A percentile compares a stretch with the other conserved stretches of the same genome.
phyloP scores from a whole-genome alignment of 1,139 yeast species.

The Arxiozyma heterogenica region DNA sequence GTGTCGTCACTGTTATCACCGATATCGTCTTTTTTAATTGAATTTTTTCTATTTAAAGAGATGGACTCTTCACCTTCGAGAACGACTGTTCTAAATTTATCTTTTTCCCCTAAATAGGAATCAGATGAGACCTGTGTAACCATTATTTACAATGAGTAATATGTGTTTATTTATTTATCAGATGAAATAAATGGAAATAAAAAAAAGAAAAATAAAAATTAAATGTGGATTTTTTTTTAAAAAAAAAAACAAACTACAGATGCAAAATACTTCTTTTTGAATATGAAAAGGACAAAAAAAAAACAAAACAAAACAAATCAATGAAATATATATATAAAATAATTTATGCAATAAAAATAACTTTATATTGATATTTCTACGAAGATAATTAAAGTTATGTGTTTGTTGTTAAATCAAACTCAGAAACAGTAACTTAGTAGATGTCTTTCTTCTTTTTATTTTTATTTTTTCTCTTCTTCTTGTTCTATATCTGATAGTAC shows the following conservation, averaged over 20 bases:
- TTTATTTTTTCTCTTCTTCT: no score
- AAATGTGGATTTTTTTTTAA: neutral
- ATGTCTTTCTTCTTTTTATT: no score
- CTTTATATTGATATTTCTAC: neutral
- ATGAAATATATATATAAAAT: no score
- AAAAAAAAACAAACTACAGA: neutral
- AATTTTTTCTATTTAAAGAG: neutral
- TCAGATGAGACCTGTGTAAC: neutral
- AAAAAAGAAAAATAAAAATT: no score
- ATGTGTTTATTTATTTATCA: neutral
- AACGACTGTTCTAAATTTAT: constrained; percentile 3
- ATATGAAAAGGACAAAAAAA: neutral
- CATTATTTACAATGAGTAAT: neutral
- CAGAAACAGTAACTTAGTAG: no score
- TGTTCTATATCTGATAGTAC: no score
- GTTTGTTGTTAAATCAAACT: neutral
- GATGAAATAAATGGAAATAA: neutral
- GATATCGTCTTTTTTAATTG: neutral
- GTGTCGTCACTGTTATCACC: constrained; percentile 2
- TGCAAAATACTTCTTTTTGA: neutral
- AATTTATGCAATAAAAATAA: no score
- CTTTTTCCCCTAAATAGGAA: constrained; percentile 4
- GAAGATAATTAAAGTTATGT: neutral
- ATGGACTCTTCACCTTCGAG: constrained; percentile 1
- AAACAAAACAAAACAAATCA: no score